A percentile compares a stretch with the other conserved stretches of the same genome.
Evolutionary conservation across 768 basidiomycete species (phyloP).

Genomic region (Hortiboletus flavorubellus): DNA sequence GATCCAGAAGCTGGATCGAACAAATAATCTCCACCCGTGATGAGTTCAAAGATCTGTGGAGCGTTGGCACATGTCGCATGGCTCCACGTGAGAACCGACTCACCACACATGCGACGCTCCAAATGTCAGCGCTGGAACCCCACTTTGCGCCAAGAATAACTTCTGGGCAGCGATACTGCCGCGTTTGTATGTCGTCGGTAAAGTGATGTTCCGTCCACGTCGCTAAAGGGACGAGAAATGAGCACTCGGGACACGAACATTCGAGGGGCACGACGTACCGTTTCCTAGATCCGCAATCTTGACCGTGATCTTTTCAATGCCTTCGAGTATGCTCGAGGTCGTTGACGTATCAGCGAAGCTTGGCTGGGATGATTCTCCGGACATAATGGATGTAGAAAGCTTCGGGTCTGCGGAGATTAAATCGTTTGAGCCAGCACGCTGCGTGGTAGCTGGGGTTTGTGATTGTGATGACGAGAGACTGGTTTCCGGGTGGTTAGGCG

Average conservation of each 20-base stretch:
- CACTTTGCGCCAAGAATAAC: slow-evolving; percentile 96
- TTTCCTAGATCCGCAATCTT: slow-evolving; percentile 99
- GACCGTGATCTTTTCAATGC: slow-evolving; percentile 79
- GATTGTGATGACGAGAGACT: slow-evolving; percentile 26
- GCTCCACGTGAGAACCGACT: slow-evolving; percentile 27
- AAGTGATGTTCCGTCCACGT: slow-evolving; percentile 96
- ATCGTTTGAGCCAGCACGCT: slow-evolving; percentile 23
- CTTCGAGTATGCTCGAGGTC: slow-evolving; percentile 33
- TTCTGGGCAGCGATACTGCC: slow-evolving; percentile 97
- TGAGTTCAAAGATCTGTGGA: slow-evolving; percentile 83
- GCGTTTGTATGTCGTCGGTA: slow-evolving; percentile 97
- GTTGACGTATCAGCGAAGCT: slow-evolving; percentile 26
- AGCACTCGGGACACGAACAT: not conserved
- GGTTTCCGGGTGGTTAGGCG: slow-evolving; percentile 34
- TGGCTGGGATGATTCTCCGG: slow-evolving; percentile 27
- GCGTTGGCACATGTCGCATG: not conserved
- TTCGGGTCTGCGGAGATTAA: slow-evolving; percentile 17
- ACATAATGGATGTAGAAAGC: slow-evolving; percentile 26
- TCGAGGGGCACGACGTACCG: slow-evolving; percentile 44
- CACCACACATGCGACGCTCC: slow-evolving; percentile 95
- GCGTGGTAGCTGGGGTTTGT: slow-evolving; percentile 22
- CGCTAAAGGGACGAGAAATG: slow-evolving; percentile 34
- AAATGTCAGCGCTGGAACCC: slow-evolving; percentile 94
- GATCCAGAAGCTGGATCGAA: slow-evolving; percentile 96
- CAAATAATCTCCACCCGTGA: slow-evolving; percentile 95